Evolutionary conservation across 257 asterid species (phyloP), one percentile per base, ranked within the genome.

Genomic region (Salvia splendens): DNA sequence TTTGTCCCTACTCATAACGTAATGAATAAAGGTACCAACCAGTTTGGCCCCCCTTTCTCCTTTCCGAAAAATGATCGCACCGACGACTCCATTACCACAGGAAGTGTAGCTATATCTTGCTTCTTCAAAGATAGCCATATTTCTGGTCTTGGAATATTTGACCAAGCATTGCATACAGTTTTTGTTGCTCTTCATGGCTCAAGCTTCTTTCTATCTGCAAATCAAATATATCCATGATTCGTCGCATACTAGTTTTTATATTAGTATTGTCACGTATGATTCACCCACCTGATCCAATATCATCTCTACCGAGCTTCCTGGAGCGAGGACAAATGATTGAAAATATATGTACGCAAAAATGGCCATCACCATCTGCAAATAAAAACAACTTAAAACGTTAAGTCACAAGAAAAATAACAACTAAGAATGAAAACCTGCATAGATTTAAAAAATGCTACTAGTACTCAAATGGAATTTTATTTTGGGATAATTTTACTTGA

Each of bases 301-400:
- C 78, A 71, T 72, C 71, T 87, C 90, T 1, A 84, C 80, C 11
- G 85, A 75, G 74, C 69, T 71, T 9, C 69, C 76, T 64, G 76
- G 83, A 56, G 87, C 74, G 55, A 72, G 74, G 35, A 81, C 75
- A 47, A 87, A 87, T 14, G 91, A 87, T 64, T 82, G 89, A 52
- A 77, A 81, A 47, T 87, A 87, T 46, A 87, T 84, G 74, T 84
- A 87, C 30, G 84, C 79, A 79, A 84, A 87, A 73, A 87, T 74
- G 17, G 88, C 95, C 88, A 84, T 84, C 75, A 87, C 88, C 95
- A 87, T 82, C 89, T 86, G 85, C 5, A 50, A 45, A 71, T 36
- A 33, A 45, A 61, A 52, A 15, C 5, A 28, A 7, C 45, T 7
- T 9, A 1, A 40, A 40, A 40, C 45, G 11, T 40, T 40, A 40